Percentiles rank a stretch among this genome's conserved stretches.
Conservation (phyloP, 257 asterid species). For the Paraleonurus japonicus region DNA sequence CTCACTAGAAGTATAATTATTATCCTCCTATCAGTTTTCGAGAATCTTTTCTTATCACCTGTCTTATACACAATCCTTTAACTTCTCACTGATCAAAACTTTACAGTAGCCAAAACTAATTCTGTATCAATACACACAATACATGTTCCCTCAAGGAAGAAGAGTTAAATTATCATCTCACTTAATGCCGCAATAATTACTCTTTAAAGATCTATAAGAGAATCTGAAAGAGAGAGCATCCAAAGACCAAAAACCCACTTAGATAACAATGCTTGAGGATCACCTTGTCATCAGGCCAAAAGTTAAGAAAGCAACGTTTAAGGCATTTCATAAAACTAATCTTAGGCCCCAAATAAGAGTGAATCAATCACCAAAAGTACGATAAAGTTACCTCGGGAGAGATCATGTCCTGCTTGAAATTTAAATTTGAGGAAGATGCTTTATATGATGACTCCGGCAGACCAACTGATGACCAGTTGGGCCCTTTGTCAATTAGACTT, state of each 20-base stretch:
- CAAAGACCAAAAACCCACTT: background rate
- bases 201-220: background rate
- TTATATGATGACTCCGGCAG: slow-evolving; percentile 32
- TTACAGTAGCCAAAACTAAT: no score
- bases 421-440: slow-evolving; percentile 33
- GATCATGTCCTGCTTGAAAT: slow-evolving; percentile 36
- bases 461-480: slow-evolving; percentile 33
- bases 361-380: background rate
- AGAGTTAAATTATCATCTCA: background rate
- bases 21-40: background rate
- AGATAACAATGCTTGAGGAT: background rate
- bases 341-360: background rate
- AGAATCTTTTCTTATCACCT: background rate
- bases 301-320: background rate
- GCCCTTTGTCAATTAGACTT: slow-evolving; percentile 25
- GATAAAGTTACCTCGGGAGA: slow-evolving; percentile 54
- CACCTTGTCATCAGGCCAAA: slow-evolving; percentile 7
- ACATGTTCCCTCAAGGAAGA: background rate
- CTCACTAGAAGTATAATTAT: background rate
- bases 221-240: slow-evolving; percentile 5
- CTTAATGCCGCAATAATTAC: background rate
- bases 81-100: background rate
- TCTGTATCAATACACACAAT: background rate
- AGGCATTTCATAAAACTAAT: background rate
- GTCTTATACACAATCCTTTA: background rate